Conservation (phyloP, 176 grass and related monocot genomes). For the Leersia perrieri region DNA sequence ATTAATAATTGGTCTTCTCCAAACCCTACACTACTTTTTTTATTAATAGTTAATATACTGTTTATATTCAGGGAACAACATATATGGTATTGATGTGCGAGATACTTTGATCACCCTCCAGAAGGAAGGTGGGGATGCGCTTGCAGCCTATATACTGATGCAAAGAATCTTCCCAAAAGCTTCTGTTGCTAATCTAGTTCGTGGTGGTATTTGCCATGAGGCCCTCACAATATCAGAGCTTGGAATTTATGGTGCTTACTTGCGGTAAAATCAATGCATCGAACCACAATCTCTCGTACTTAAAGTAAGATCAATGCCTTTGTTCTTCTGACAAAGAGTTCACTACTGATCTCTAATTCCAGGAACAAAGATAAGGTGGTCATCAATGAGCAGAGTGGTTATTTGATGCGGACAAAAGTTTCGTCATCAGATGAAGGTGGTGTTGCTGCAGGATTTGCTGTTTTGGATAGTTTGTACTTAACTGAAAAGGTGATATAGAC, state of each 20-base stretch:
- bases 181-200: constrained; percentile 69
- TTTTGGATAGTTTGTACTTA: constrained; percentile 87
- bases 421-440: constrained; percentile 97
- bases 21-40: background rate
- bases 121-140: constrained; percentile 58
- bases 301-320: background rate
- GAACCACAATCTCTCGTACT: background rate
- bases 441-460: constrained; percentile 92
- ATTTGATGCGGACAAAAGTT: constrained; percentile 97
- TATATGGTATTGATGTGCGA: constrained; percentile 70
- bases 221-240: constrained; percentile 83
- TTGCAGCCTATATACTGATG: constrained; percentile 90
- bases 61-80: constrained; percentile 76
- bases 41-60: constrained; percentile 23
- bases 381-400: constrained; percentile 79
- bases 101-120: constrained; percentile 65
- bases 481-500: constrained; percentile 49
- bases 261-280: constrained; percentile 46
- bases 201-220: constrained; percentile 73
- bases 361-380: constrained; percentile 95
- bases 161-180: constrained; percentile 90
- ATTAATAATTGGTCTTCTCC: background rate
- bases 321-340: constrained; percentile 20
- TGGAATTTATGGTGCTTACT: constrained; percentile 81
- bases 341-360: constrained; percentile 17